Evolutionary conservation across 176 grass and related monocot species (phyloP), one percentile per base, ranked within the genome.

Genomic region (Typha latifolia): DNA sequence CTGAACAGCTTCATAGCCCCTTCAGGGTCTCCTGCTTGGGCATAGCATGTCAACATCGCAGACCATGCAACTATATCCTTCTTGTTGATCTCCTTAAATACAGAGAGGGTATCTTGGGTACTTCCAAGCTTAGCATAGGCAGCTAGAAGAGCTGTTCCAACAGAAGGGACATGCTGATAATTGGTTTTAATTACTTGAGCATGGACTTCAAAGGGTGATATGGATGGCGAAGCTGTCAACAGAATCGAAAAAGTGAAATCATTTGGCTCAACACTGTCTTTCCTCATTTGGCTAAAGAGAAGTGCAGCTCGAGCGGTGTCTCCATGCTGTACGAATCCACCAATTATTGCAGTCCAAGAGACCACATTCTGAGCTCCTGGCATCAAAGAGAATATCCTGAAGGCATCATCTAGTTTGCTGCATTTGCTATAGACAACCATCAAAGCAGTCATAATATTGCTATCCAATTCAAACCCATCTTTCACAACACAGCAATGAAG

Each of bases 271-370:
- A 90, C 52, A 65, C 18, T 34, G 51, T 77, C 75, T 84, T 70
- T 62, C 77, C 90, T 86, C 86, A 95, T 90, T 79, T 72, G 74
- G 26, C 29, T 62, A 70, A 90, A 90, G 68, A 86, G 90, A 62
- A 24, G 5, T 56, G 62, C 83, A 72, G 74, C 83, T 50, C 71
- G 78, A 72, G 71, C 51, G 26, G 72, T 56, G 12, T 79, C 67
- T 27, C 73, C 70, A 14, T 84, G 86, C 67, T 86, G 74, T 74
- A 82, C 67, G 59, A 64, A 86, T 13, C 83, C 90, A 31, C 63
- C 69, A 43, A 95, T 86, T 69, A 95, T 86, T 34, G 90, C 83
- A 82, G 90, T 95, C 90, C 83, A 95, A 61, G 90, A 86, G 32
- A 84, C 78, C 3, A 84, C 78, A 71, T 49, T 90, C 12, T 68